A percentile compares a stretch with the other conserved stretches of the same genome.
phyloP scores from a whole-genome alignment of 805 yeast species.

The Diddensiella caesifluorescens region DNA sequence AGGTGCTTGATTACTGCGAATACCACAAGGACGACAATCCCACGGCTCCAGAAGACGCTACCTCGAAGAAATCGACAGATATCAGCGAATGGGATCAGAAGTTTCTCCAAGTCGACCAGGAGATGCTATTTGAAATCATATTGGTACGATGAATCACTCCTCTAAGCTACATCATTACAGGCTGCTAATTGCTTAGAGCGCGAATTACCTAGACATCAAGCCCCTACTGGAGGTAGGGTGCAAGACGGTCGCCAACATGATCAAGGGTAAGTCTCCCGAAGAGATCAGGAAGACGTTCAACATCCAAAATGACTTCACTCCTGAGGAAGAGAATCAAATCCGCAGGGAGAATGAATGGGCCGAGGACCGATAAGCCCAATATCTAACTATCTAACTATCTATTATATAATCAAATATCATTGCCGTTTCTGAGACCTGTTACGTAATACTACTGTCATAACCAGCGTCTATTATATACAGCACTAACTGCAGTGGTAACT shows the following conservation, averaged over 20 bases:
- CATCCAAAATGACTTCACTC: constrained; percentile 42
- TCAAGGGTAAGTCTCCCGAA: constrained; percentile 42
- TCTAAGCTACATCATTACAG: neutral
- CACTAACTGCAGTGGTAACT: too few relatives aligned
- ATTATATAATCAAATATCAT: too few relatives aligned
- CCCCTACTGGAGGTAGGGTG: constrained; percentile 44
- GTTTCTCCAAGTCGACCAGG: constrained; percentile 85
- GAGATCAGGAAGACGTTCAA: constrained; percentile 43
- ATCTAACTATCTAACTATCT: too few relatives aligned
- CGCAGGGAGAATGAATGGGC: constrained; percentile 45
- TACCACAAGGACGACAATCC: constrained; percentile 75
- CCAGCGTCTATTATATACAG: too few relatives aligned
- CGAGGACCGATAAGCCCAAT: constrained; percentile 35
- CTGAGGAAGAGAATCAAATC: constrained; percentile 45
- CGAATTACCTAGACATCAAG: constrained; percentile 43
- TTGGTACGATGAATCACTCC: constrained; percentile 21
- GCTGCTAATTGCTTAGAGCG: constrained; percentile 30
- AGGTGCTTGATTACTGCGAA: constrained; percentile 95
- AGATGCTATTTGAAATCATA: constrained; percentile 44
- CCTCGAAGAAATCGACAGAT: constrained; percentile 75
- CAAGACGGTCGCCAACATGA: constrained; percentile 46
- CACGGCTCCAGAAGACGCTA: constrained; percentile 72
- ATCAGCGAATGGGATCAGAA: constrained; percentile 95
- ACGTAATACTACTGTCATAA: too few relatives aligned
- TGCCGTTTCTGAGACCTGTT: too few relatives aligned